Percentiles rank a stretch among this genome's conserved stretches.
Conservation (phyloP, 2,329 filamentous ascomycete species). For the Fusarium coffeatum region DNA sequence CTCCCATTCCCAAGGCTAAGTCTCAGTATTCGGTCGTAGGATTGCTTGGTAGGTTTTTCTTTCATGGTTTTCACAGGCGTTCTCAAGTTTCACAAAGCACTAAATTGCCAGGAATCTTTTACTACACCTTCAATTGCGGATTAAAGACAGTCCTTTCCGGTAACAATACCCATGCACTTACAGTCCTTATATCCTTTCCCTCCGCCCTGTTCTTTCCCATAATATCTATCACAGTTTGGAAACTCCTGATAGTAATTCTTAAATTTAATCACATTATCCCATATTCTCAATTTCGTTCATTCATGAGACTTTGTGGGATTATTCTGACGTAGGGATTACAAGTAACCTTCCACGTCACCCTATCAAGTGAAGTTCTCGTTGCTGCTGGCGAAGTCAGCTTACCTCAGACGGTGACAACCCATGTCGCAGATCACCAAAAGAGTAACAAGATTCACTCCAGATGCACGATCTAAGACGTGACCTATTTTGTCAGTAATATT, state of each 20-base stretch:
- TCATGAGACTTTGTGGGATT: rapidly evolving
- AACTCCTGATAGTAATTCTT: neutral
- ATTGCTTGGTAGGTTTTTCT: neutral
- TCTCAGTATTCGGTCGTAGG: neutral
- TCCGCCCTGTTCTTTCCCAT: neutral
- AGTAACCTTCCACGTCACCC: neutral
- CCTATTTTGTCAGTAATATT: neutral
- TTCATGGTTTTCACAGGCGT: neutral
- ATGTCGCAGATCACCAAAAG: neutral
- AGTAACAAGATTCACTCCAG: neutral
- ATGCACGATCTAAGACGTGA: neutral
- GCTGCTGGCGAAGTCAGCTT: neutral
- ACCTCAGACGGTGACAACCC: neutral
- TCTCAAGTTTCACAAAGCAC: neutral
- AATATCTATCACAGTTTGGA: neutral
- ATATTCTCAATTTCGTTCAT: neutral
- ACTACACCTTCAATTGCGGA: too few species aligned
- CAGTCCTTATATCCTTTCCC: neutral
- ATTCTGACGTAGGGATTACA: neutral
- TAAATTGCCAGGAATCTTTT: neutral
- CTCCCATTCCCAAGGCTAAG: too few species aligned
- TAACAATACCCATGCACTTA: rapidly evolving
- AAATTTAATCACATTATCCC: neutral
- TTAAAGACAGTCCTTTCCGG: too few species aligned
- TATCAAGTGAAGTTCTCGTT: rapidly evolving